Conservation (phyloP, 2,329 filamentous ascomycete species). For the Fusarium pseudograminearum region DNA sequence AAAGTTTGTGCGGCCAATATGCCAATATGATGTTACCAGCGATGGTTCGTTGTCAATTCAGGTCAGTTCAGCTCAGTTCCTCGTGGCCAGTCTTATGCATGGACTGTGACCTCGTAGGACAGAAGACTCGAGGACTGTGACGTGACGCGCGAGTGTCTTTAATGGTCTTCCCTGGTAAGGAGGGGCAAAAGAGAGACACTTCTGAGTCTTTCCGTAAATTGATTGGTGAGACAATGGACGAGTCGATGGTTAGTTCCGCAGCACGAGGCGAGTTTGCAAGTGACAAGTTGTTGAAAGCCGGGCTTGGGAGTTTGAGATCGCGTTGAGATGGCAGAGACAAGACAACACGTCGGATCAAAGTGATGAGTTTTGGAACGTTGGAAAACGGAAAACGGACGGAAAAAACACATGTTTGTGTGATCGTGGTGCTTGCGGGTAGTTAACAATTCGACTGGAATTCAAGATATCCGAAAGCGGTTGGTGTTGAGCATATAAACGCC, state of each 20-base stretch:
- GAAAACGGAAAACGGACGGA: slow-evolving; percentile 12
- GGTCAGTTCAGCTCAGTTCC: slow-evolving; percentile 35
- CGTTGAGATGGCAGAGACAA: slow-evolving; percentile 2
- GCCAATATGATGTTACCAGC: slow-evolving; percentile 32
- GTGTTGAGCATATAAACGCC: slow-evolving; percentile 43
- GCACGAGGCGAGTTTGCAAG: slow-evolving; percentile 33
- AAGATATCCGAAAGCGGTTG: slow-evolving; percentile 43
- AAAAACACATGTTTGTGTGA: slow-evolving; percentile 17
- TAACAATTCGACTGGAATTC: slow-evolving; percentile 43
- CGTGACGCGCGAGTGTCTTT: slow-evolving; percentile 37
- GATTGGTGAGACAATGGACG: slow-evolving; percentile 42
- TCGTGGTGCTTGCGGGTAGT: slow-evolving; percentile 36
- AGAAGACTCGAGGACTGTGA: slow-evolving; percentile 22
- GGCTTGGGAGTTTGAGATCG: not conserved
- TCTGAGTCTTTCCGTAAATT: slow-evolving; percentile 30
- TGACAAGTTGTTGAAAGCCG: slow-evolving; percentile 14
- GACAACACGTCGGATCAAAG: not conserved
- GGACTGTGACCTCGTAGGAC: slow-evolving; percentile 22
- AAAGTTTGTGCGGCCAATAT: slow-evolving; percentile 44
- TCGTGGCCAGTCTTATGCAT: slow-evolving; percentile 25
- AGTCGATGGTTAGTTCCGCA: slow-evolving; percentile 31
- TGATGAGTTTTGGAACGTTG: not conserved
- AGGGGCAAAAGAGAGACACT: slow-evolving; percentile 30
- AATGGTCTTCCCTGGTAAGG: slow-evolving; percentile 25
- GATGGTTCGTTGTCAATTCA: slow-evolving; percentile 23